phyloP scores from a whole-genome alignment of 2,329 filamentous ascomycete genomes.

The Sporothrix globosa region DNA sequence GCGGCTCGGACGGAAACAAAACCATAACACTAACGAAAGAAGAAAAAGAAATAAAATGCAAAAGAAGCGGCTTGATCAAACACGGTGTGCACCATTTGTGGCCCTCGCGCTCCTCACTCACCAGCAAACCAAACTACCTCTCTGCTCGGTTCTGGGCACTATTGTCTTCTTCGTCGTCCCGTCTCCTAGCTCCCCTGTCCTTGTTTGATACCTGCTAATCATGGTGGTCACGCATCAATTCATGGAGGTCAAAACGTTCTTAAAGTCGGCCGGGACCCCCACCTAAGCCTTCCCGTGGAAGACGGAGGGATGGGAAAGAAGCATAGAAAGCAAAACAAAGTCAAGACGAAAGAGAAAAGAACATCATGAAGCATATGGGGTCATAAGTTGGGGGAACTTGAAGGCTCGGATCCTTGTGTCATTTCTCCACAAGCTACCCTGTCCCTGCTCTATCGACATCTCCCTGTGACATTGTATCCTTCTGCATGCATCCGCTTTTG shows the following conservation, averaged over 20 bases:
- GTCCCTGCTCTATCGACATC: constrained; percentile 27
- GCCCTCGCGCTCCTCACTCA: constrained; percentile 20
- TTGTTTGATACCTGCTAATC: constrained; percentile 31
- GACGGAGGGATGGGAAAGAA: neutral
- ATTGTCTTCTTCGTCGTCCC: constrained; percentile 24
- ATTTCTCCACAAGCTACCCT: constrained; percentile 12
- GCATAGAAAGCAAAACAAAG: neutral
- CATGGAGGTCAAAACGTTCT: constrained; percentile 27
- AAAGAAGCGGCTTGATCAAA: neutral
- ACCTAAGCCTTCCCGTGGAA: constrained; percentile 15
- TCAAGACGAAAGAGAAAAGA: neutral
- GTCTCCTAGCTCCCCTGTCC: constrained; percentile 26
- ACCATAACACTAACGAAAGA: too few relatives aligned
- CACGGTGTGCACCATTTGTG: constrained; percentile 6
- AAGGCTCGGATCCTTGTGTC: constrained; percentile 27
- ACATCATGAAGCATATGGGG: constrained; percentile 20
- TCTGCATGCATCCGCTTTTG: neutral
- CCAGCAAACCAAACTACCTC: constrained; percentile 24
- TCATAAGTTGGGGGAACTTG: constrained; percentile 1
- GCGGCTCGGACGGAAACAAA: constrained; percentile 21
- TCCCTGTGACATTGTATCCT: constrained; percentile 12
- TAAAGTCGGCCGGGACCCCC: constrained; percentile 28
- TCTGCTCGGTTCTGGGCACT: constrained; percentile 28
- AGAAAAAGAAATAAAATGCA: neutral
- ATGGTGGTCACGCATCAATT: constrained; percentile 29